These are phyloP conservation scores for Lecanicillium sp. DNA, from an alignment of 2,329 filamentous ascomycete species.

Conservation along the genomic window DNA sequence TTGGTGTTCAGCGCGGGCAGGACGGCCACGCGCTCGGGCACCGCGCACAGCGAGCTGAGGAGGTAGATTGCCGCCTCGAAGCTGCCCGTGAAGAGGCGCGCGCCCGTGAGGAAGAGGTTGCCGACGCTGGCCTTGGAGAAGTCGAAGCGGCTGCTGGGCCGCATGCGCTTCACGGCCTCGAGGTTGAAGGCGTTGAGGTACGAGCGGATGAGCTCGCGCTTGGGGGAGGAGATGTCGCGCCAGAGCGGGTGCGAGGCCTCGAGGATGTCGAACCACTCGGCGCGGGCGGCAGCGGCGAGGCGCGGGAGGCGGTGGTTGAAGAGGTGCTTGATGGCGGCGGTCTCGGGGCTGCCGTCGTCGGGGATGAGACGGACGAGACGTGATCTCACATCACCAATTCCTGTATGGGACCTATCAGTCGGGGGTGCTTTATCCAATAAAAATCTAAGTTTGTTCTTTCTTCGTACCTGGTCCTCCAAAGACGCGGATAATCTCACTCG, in stretches of 20 bases:
- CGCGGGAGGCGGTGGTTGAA: slow-evolving; percentile 81
- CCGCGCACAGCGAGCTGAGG: slow-evolving; percentile 77
- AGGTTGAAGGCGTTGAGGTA: slow-evolving; percentile 71
- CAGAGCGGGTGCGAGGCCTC: slow-evolving; percentile 76
- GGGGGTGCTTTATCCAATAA: too few relatives aligned
- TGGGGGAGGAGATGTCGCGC: slow-evolving; percentile 62
- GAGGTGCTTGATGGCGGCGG: slow-evolving; percentile 68
- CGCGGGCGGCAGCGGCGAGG: slow-evolving; percentile 51
- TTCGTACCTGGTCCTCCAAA: slow-evolving; percentile 80
- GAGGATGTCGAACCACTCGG: slow-evolving; percentile 84
- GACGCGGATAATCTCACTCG: slow-evolving; percentile 86
- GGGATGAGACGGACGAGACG: slow-evolving; percentile 89
- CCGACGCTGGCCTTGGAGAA: slow-evolving; percentile 71
- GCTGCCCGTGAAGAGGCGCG: slow-evolving; percentile 82
- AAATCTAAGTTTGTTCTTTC: too few relatives aligned
- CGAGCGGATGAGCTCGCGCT: slow-evolving; percentile 70
- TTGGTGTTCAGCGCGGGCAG: slow-evolving; percentile 91
- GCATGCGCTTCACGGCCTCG: slow-evolving; percentile 70
- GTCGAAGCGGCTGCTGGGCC: slow-evolving; percentile 69
- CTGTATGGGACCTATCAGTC: slow-evolving; percentile 35
- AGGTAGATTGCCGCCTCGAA: slow-evolving; percentile 92
- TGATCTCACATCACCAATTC: slow-evolving; percentile 43
- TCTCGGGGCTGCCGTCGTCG: slow-evolving; percentile 53
- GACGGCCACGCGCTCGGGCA: slow-evolving; percentile 69
- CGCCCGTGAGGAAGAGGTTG: slow-evolving; percentile 77